Evolutionary conservation across 148 eudicot species (phyloP).

Genomic region (Dysphania ambrosioides): DNA sequence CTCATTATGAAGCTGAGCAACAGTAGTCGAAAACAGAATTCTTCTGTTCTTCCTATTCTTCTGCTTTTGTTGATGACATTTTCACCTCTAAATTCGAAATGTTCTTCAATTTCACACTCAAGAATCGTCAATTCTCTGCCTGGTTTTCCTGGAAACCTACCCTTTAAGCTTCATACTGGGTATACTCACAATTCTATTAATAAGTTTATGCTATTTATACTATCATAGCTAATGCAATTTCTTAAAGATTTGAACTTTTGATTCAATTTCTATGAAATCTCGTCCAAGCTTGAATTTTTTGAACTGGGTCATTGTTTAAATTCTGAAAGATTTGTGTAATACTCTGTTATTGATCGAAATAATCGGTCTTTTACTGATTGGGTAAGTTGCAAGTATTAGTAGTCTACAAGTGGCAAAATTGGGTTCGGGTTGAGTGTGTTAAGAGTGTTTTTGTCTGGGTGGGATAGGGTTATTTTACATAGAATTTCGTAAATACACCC

Average conservation of each 20-base stretch:
- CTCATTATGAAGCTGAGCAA: neutral
- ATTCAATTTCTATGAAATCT: neutral
- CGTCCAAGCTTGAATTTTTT: neutral
- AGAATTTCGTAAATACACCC: no score
- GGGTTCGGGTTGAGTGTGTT: no score
- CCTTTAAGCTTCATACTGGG: slow-evolving; percentile 17
- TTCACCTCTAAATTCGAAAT: neutral
- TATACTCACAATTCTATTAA: neutral
- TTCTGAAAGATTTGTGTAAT: no score
- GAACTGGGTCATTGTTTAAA: neutral
- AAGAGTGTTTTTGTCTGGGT: no score
- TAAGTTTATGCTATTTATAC: neutral
- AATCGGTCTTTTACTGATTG: no score
- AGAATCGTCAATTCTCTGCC: neutral
- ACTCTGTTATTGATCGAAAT: no score
- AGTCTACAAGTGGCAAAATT: no score
- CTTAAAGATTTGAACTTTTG: no score
- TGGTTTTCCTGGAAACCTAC: slow-evolving; percentile 4
- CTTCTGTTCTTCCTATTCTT: neutral
- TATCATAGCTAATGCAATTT: neutral
- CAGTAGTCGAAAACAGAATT: neutral
- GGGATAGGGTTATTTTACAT: no score
- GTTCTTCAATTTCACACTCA: slow-evolving; percentile 2
- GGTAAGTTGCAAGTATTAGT: no score
- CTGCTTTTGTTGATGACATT: neutral